Evolutionary conservation across 345 rosid species (phyloP).

Genomic region (Ailanthus altissimus): DNA sequence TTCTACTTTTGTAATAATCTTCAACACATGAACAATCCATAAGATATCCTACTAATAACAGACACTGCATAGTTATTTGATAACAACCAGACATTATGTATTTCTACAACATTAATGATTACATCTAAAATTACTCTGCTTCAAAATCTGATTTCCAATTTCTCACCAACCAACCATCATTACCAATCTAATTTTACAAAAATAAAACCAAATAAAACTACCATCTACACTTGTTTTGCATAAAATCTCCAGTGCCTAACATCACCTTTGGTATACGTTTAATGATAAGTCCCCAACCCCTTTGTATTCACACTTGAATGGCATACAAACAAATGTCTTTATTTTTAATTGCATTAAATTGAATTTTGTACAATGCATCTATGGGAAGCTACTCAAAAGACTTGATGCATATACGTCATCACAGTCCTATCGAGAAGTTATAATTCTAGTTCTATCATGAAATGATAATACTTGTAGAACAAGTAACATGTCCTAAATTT

Average conservation of each 20-base stretch:
- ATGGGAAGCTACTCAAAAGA: neutral
- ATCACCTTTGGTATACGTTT: neutral
- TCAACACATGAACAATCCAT: neutral
- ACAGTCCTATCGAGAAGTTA: neutral
- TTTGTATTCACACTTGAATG: neutral
- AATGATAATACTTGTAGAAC: neutral
- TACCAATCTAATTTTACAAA: neutral
- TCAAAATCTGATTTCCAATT: neutral
- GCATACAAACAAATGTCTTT: neutral
- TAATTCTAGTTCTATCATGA: neutral
- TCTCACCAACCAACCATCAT: neutral
- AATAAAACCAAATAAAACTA: neutral
- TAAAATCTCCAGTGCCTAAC: neutral
- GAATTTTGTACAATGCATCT: neutral
- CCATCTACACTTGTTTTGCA: neutral
- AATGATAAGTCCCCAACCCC: neutral
- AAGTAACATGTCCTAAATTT: neutral
- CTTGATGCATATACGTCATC: neutral
- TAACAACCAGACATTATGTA: neutral
- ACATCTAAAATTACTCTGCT: neutral
- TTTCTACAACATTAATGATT: neutral
- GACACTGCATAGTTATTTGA: neutral
- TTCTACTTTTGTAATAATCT: neutral
- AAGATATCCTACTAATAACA: neutral
- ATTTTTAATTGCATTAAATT: neutral